phyloP scores from a whole-genome alignment of 139 green algal genomes.

The Gonium pectorale region DNA sequence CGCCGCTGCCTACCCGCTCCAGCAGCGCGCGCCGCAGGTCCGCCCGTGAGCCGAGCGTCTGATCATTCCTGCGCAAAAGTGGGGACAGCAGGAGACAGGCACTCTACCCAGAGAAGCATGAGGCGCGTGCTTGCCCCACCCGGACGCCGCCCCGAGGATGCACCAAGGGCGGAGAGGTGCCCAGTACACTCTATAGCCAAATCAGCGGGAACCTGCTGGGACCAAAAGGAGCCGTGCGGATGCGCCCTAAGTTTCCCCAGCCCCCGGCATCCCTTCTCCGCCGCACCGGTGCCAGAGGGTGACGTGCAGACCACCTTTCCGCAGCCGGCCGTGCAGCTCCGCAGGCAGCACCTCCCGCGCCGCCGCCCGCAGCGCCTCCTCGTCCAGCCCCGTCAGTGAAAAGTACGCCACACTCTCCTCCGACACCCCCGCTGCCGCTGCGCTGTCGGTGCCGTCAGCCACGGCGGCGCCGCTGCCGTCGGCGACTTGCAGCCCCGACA shows the following conservation, averaged over 20 bases:
- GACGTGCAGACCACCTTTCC: conserved; percentile 28
- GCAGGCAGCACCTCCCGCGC: conserved; percentile 23
- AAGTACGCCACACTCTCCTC: conserved; percentile 38
- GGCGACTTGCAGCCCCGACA: neutral
- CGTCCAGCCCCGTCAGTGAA: conserved; percentile 27
- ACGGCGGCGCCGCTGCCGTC: neutral
- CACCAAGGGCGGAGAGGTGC: too few relatives aligned
- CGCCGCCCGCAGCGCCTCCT: conserved; percentile 31
- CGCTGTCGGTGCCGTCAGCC: neutral
- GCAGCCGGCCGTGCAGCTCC: conserved; percentile 20
- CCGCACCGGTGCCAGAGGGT: conserved; percentile 53
- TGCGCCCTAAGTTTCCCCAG: too few relatives aligned
- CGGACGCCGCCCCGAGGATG: too few relatives aligned
- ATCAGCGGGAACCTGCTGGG: too few relatives aligned
- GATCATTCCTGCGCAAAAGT: conserved; percentile 21
- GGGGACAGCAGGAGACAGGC: too few relatives aligned
- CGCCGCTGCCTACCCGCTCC: conserved; percentile 34
- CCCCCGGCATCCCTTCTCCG: too few relatives aligned
- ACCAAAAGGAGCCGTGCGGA: too few relatives aligned
- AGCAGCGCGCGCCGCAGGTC: conserved; percentile 43
- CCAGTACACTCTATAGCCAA: too few relatives aligned
- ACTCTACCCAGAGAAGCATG: too few relatives aligned
- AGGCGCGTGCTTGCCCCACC: too few relatives aligned
- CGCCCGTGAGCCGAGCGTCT: neutral
- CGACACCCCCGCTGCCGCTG: neutral